Evolutionary conservation across 495 filamentous ascomycete species (phyloP).

Genomic region (Talaromyces borbonicus): DNA sequence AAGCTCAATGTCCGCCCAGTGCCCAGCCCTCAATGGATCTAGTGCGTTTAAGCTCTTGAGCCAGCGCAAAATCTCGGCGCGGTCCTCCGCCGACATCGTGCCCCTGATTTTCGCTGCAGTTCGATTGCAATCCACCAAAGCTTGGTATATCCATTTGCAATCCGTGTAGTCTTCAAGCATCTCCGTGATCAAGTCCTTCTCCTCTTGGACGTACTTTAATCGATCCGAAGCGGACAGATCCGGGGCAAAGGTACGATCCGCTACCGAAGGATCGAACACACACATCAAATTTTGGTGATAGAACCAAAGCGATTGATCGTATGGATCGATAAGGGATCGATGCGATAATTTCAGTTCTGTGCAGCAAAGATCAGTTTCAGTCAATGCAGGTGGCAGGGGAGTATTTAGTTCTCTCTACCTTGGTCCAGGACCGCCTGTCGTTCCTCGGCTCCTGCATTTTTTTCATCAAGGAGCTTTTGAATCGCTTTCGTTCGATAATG

Average conservation of each 20-base stretch:
- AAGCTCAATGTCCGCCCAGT: constrained; percentile 56
- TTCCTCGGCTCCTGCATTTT: constrained; percentile 48
- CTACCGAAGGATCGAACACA: constrained; percentile 42
- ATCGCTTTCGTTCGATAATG: constrained; percentile 82
- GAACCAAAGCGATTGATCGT: constrained; percentile 92
- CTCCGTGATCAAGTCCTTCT: constrained; percentile 60
- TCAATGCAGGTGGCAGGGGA: background rate
- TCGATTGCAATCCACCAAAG: constrained; percentile 50
- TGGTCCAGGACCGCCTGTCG: constrained; percentile 62
- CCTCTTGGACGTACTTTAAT: constrained; percentile 52
- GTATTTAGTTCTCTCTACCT: no score
- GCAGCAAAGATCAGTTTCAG: constrained; percentile 8
- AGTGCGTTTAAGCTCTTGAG: constrained; percentile 51
- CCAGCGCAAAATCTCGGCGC: constrained; percentile 46
- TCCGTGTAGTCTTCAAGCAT: constrained; percentile 66
- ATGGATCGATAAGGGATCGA: constrained; percentile 73
- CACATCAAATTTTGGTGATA: constrained; percentile 81
- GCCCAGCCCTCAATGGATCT: constrained; percentile 59
- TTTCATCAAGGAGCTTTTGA: constrained; percentile 59
- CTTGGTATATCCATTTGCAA: constrained; percentile 73
- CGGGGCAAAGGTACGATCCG: constrained; percentile 48
- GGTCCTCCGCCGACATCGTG: constrained; percentile 27
- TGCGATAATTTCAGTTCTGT: constrained; percentile 65
- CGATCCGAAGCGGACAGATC: constrained; percentile 52
- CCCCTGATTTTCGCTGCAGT: constrained; percentile 27